Percentiles rank a stretch among this genome's conserved stretches.
Evolutionary conservation across 192 early-diverging fungal species (phyloP).

Genomic region (Phycomyces nitens): DNA sequence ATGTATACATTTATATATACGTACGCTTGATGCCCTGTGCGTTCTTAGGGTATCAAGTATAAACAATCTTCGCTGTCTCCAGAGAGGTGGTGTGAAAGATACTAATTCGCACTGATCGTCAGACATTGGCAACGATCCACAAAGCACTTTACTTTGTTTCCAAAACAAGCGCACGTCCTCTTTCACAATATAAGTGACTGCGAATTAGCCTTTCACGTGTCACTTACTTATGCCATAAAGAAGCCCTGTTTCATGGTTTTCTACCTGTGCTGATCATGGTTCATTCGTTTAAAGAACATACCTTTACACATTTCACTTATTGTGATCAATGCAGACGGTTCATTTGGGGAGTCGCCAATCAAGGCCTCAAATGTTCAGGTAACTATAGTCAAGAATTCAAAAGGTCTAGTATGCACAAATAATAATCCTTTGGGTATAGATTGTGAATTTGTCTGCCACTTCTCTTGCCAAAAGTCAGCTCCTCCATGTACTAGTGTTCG

Average conservation of each 20-base stretch:
- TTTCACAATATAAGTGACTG: too few species aligned
- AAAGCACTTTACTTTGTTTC: neutral
- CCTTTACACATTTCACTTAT: conserved; percentile 60
- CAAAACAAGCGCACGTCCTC: too few species aligned
- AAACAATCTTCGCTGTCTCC: conserved; percentile 77
- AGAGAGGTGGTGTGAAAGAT: conserved; percentile 61
- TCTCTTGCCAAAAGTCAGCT: neutral
- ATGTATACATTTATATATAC: neutral
- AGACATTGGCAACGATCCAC: neutral
- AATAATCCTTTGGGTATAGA: too few species aligned
- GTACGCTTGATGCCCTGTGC: conserved; percentile 48
- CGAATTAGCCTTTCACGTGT: too few species aligned
- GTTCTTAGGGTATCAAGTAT: conserved; percentile 51
- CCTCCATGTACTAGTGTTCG: too few species aligned
- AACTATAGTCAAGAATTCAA: too few species aligned
- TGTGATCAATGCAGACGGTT: conserved; percentile 66
- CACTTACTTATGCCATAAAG: too few species aligned
- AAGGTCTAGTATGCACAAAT: too few species aligned
- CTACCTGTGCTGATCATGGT: conserved; percentile 3
- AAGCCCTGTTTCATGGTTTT: neutral
- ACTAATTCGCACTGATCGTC: neutral
- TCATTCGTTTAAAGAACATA: conserved; percentile 57
- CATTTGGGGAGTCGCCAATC: conserved; percentile 69
- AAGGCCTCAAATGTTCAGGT: conserved; percentile 62
- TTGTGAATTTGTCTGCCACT: neutral